Percentiles rank a stretch among this genome's conserved stretches.
phyloP scores from a whole-genome alignment of 2,329 filamentous ascomycete genomes.

The Ophiosphaerella korrae region DNA sequence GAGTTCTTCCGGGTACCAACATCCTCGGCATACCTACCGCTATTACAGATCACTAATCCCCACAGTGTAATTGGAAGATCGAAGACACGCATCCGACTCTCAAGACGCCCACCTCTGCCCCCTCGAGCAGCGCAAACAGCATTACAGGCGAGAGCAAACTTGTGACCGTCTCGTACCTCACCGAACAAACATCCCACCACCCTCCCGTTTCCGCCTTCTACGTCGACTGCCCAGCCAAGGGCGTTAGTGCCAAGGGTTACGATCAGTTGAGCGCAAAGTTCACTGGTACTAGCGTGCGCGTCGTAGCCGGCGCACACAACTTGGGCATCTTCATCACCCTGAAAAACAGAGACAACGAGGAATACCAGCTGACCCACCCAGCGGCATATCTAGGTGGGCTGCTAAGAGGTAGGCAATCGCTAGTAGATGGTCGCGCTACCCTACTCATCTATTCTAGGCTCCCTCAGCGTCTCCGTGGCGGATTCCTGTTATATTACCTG shows the following conservation, averaged over 20 bases:
- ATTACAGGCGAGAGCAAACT: conserved; percentile 51
- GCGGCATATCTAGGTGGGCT: conserved; percentile 90
- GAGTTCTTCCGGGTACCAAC: conserved; percentile 86
- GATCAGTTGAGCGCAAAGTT: conserved; percentile 98
- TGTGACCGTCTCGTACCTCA: conserved; percentile 88
- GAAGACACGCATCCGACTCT: conserved; percentile 74
- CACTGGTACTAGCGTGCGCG: conserved; percentile 91
- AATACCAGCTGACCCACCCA: conserved; percentile 93
- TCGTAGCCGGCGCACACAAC: conserved; percentile 90
- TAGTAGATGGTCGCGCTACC: not conserved
- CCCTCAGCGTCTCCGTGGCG: conserved; percentile 87
- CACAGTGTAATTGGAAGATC: conserved; percentile 91
- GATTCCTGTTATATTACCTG: conserved; percentile 90
- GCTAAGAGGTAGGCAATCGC: conserved; percentile 62
- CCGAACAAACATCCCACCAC: conserved; percentile 97
- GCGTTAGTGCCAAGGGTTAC: conserved; percentile 84
- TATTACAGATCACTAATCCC: conserved; percentile 17
- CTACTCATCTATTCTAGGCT: conserved; percentile 52
- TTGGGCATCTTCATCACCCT: conserved; percentile 93
- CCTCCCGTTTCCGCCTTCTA: conserved; percentile 96
- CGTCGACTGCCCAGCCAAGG: conserved; percentile 89
- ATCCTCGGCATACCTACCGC: not conserved
- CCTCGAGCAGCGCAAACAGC: conserved; percentile 44
- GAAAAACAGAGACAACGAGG: conserved; percentile 79
- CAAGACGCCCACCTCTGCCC: conserved; percentile 50